Evolutionary conservation across 2,329 filamentous ascomycete species (phyloP).

Genomic region (Fusarium guadeloupense): DNA sequence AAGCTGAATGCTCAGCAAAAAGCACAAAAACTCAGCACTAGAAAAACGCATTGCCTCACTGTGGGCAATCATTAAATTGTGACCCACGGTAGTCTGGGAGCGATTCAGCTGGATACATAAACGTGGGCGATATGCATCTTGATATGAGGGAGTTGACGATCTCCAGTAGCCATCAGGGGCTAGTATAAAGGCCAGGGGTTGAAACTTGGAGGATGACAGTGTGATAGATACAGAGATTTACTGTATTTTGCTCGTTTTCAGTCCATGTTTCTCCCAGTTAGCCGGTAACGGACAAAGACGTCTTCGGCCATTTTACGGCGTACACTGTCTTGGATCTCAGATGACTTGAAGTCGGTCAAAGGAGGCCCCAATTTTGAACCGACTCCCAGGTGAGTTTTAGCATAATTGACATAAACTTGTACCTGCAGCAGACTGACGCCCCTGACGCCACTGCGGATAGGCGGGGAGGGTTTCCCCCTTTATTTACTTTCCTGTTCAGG

Average conservation of each 20-base stretch:
- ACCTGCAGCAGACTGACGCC: conserved; percentile 37
- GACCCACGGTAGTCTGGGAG: conserved; percentile 30
- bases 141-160: conserved; percentile 34
- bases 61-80: conserved; percentile 17
- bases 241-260: conserved; percentile 24
- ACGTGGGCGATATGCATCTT: conserved; percentile 21
- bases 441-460: conserved; percentile 36
- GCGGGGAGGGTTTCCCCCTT: conserved; percentile 30
- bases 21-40: conserved; percentile 19
- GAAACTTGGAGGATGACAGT: conserved; percentile 24
- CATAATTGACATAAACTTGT: conserved; percentile 9
- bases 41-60: conserved; percentile 6
- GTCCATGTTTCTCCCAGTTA: background rate
- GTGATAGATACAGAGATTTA: conserved; percentile 9
- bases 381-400: too few species aligned
- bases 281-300: conserved; percentile 9
- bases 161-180: conserved; percentile 18
- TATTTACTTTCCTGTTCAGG: conserved; percentile 36
- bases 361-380: background rate
- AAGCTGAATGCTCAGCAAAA: conserved; percentile 8
- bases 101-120: conserved; percentile 7
- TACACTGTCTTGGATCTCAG: conserved; percentile 20
- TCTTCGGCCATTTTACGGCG: conserved; percentile 19
- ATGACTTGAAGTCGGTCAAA: background rate
- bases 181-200: conserved; percentile 12